phyloP scores from a whole-genome alignment of 148 eudicot species.

The Fagopyrum esculentum region DNA sequence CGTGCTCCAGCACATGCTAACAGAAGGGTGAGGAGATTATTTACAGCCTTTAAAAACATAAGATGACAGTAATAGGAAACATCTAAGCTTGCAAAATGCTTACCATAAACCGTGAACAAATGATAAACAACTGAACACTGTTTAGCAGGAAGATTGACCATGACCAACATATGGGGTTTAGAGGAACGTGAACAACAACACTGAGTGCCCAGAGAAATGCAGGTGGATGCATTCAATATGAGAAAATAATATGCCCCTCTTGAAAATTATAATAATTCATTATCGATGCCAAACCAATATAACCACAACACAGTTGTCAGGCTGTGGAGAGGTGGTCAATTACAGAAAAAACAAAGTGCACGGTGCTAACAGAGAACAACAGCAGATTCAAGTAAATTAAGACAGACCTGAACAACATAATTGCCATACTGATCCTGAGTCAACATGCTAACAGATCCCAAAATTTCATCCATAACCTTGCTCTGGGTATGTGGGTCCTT shows the following conservation, averaged over 20 bases:
- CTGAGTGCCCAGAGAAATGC: background rate
- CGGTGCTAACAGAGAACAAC: background rate
- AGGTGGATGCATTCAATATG: background rate
- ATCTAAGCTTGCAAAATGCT: background rate
- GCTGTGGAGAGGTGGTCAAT: background rate
- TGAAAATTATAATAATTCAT: background rate
- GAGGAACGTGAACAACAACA: background rate
- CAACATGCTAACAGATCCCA: slow-evolving; percentile 28
- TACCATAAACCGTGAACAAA: background rate
- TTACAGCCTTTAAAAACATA: background rate
- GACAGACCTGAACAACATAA: slow-evolving; percentile 42
- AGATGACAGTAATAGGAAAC: background rate
- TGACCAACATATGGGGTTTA: background rate
- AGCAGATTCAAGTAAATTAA: background rate
- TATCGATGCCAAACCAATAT: background rate
- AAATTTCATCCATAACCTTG: slow-evolving; percentile 36
- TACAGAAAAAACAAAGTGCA: background rate
- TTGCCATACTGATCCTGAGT: slow-evolving; percentile 51
- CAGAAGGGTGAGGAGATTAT: background rate
- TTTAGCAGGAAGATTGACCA: background rate
- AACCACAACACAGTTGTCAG: background rate
- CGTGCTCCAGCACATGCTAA: slow-evolving; percentile 16
- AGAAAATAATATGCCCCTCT: background rate
- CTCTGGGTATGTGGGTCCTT: slow-evolving; percentile 18
- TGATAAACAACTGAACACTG: background rate